Evolutionary conservation across 805 yeast species (phyloP), one percentile per base, ranked within the genome.

Genomic region (Metschnikowia lachancei): DNA sequence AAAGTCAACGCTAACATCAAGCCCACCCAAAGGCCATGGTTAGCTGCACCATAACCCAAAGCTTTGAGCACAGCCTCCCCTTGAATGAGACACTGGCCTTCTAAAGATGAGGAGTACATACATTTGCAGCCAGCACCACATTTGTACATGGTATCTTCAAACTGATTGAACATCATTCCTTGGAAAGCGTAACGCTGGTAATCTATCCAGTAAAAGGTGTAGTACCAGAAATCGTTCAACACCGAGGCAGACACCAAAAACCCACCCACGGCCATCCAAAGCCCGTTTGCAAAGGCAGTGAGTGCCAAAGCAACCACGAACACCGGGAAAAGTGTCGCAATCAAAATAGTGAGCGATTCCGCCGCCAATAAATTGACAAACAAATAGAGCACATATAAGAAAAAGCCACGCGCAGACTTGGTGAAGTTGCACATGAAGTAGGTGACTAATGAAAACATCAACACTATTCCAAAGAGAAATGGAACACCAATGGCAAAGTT

Each of bases 211-310:
- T 70, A 66, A 52, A 69, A 69, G 0, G 73, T 68, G 46, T 66
- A 65, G 47, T 66, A 64, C 75, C 74, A 69, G 51, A 70, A 70
- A 10, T 42, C 58, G 44, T 69, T 69, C 48, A 69, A 58, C 12
- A 65, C 52, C 17, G 56, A 57, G n/a, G 63, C 51, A 12, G 65
- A 51, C 18, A 70, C 74, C 50, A 70, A 55, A 41, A 70, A 70
- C 5, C 75, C 75, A 12, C 71, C 70, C 8, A 69, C 72, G 16
- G 69, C 59, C 75, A 70, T 70, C 74, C 74, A 70, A n/a, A 70
- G 56, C 3, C 75, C 74, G 52, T 70, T 70, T 26, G 66, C 60
- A 52, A 70, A 70, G 1, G 75, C 73, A 4, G 71, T 65, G 19
- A 69, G 50, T 1, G 74, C 73, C 53, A 70, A 59, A 3, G 73